A percentile compares a stretch with the other conserved stretches of the same genome.
These are phyloP conservation scores for Mrakia frigida DNA, from an alignment of 768 basidiomycete genomes.

Conservation along the genomic window DNA sequence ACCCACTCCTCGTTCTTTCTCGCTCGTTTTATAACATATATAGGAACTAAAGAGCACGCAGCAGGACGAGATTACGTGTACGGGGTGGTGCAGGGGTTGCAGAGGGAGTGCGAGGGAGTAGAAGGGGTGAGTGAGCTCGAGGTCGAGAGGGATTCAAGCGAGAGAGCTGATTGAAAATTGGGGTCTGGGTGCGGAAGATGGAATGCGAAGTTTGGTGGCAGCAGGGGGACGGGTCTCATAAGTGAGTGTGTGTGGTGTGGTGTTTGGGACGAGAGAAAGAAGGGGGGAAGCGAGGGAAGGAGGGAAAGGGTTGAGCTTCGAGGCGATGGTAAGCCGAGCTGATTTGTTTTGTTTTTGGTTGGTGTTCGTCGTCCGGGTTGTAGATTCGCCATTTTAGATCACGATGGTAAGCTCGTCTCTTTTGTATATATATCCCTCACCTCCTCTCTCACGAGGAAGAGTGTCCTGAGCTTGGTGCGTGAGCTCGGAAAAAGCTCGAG, in stretches of 20 bases:
- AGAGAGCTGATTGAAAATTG: background rate
- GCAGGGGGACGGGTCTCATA: slow-evolving; percentile 17
- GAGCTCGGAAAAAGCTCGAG: no score
- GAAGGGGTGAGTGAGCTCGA: background rate
- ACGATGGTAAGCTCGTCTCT: background rate
- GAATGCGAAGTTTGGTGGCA: slow-evolving; percentile 30
- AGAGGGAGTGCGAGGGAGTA: slow-evolving; percentile 8
- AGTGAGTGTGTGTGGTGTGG: background rate
- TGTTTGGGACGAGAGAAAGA: background rate
- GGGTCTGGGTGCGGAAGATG: background rate
- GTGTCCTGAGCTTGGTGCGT: no score
- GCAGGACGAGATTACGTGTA: slow-evolving; percentile 30
- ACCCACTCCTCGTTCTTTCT: no score
- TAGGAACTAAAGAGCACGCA: slow-evolving; percentile 28
- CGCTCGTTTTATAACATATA: background rate
- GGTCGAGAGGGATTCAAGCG: background rate
- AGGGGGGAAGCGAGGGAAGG: background rate
- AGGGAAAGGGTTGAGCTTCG: background rate
- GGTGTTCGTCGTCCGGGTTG: no score
- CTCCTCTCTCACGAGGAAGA: no score
- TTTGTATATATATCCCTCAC: no score
- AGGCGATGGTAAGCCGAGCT: no score
- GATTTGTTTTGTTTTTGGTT: no score
- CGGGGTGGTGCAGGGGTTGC: background rate
- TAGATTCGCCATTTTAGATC: slow-evolving; percentile 31